Conservation (phyloP, 768 basidiomycete genomes). For the Butyriboletus loyo region DNA sequence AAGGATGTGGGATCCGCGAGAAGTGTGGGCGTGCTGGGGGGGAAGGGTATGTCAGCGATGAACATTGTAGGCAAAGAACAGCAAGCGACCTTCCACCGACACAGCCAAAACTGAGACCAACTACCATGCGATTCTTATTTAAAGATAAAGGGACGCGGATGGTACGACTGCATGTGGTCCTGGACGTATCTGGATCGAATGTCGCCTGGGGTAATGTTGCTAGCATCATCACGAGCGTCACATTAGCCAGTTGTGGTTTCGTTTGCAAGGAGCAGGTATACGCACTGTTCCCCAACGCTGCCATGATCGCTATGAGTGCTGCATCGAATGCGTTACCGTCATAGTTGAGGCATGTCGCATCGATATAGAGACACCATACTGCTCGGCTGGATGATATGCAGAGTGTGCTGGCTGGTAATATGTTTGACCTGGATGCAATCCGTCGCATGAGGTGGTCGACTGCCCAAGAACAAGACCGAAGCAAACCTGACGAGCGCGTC, state of each 20-base stretch:
- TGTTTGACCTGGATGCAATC: conserved; percentile 48
- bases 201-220: conserved; percentile 69
- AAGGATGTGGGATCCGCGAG: conserved; percentile 86
- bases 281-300: conserved; percentile 83
- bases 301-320: conserved; percentile 79
- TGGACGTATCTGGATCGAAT: conserved; percentile 64
- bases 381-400: conserved; percentile 80
- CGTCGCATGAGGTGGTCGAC: neutral
- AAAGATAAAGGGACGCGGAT: conserved; percentile 46
- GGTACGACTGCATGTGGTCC: conserved; percentile 59
- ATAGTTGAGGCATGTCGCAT: conserved; percentile 94
- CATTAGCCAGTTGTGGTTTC: neutral
- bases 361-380: conserved; percentile 93
- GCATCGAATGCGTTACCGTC: conserved; percentile 97
- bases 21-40: conserved; percentile 41
- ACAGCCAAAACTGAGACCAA: conserved; percentile 24
- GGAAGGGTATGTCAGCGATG: neutral
- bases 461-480: neutral
- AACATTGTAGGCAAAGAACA: neutral
- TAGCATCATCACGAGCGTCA: conserved; percentile 24
- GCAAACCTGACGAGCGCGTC: conserved; percentile 71
- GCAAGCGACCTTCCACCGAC: conserved; percentile 20
- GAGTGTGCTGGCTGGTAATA: conserved; percentile 64
- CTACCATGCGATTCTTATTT: conserved; percentile 15
- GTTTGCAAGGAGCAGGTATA: conserved; percentile 39